Evolutionary conservation across 2,329 filamentous ascomycete genomes (phyloP).

Genomic region (Sordariomycetes sp.): DNA sequence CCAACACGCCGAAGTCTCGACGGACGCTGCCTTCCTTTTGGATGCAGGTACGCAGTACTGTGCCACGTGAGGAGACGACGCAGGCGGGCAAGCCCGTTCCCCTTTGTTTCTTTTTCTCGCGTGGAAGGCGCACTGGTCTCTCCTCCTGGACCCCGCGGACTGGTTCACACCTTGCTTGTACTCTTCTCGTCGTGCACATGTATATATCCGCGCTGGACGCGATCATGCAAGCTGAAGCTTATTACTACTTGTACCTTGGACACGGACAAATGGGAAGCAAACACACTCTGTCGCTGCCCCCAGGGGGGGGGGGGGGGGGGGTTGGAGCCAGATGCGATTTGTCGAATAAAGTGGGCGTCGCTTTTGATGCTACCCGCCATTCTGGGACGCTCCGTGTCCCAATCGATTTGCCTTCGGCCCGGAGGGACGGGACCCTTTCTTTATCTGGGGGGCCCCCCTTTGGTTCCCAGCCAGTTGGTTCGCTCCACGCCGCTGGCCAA

Average conservation of each 20-base stretch:
- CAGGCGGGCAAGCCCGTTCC: too few relatives aligned
- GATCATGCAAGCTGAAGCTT: too few relatives aligned
- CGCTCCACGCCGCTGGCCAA: background rate
- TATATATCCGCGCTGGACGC: too few relatives aligned
- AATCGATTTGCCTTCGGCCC: background rate
- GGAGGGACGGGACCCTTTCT: background rate
- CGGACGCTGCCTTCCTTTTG: too few relatives aligned
- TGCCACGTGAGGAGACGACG: too few relatives aligned
- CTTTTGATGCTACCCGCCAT: background rate
- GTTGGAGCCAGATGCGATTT: background rate
- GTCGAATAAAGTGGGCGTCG: background rate
- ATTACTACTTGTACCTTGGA: too few relatives aligned
- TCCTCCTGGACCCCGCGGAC: too few relatives aligned
- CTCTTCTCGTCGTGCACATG: too few relatives aligned
- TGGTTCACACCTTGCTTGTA: too few relatives aligned
- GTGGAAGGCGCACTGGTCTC: too few relatives aligned
- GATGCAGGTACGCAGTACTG: too few relatives aligned
- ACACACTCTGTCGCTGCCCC: background rate
- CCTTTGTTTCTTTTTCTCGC: too few relatives aligned
- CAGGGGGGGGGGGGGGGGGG: background rate
- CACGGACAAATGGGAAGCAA: background rate
- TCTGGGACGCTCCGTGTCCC: background rate
- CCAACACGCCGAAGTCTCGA: background rate
- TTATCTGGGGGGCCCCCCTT: background rate
- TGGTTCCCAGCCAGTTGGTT: background rate